These are phyloP conservation scores for Zostera marina DNA, from an alignment of 116 monocot species.

Conservation along the genomic window DNA sequence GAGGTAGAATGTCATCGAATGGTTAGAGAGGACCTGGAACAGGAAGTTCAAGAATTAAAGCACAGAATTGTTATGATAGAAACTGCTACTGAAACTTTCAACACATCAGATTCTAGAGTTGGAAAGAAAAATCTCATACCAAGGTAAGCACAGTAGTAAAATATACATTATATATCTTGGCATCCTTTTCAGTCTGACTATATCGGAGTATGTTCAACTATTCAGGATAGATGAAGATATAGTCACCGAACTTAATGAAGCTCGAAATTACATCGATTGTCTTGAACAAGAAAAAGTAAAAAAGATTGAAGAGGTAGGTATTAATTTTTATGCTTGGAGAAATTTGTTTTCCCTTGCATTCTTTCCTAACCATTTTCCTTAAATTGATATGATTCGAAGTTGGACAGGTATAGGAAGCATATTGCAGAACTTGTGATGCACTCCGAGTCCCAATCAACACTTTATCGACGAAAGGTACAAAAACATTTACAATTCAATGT, in stretches of 20 bases:
- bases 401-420: constrained; percentile 39
- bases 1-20: constrained; percentile 30
- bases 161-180: not conserved
- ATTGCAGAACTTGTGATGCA: constrained; percentile 56
- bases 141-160: constrained; percentile 8
- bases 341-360: constrained; percentile 1
- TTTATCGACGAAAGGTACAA: constrained; percentile 55
- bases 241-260: constrained; percentile 23
- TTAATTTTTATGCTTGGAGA: not conserved
- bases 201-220: not conserved
- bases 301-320: constrained; percentile 42
- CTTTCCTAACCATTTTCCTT: not conserved
- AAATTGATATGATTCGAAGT: constrained; percentile 15
- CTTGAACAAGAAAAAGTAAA: constrained; percentile 38
- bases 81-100: constrained; percentile 19
- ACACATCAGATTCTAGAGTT: constrained; percentile 10
- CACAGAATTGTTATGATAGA: constrained; percentile 21
- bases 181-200: not conserved
- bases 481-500: not conserved
- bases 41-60: constrained; percentile 27
- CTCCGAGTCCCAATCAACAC: constrained; percentile 64
- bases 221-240: constrained; percentile 23
- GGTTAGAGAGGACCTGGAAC: constrained; percentile 29
- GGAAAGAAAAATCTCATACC: constrained; percentile 11
- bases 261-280: constrained; percentile 25